Conservation (phyloP, 208 protist genomes). For the Leishmania mexicana region DNA sequence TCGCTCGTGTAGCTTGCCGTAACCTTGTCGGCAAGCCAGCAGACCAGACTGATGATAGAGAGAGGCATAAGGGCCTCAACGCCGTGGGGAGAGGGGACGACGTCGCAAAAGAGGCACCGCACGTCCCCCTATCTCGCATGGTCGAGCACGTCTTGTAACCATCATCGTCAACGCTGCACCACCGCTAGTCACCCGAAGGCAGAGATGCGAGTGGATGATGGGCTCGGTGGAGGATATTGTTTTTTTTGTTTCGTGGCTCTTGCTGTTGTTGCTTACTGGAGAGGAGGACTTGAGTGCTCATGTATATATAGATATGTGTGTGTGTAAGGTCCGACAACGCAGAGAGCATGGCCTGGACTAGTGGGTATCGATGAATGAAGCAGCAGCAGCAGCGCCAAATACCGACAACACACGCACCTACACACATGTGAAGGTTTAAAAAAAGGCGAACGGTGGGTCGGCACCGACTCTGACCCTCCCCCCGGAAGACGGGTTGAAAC, state of each 20-base stretch:
- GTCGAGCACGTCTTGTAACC: neutral
- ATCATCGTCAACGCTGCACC: neutral
- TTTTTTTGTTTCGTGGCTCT: neutral
- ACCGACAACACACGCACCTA: neutral
- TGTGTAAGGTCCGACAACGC: neutral
- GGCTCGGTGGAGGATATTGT: neutral
- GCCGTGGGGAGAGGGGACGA: neutral
- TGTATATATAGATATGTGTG: neutral
- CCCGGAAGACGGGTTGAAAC: neutral
- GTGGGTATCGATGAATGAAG: neutral
- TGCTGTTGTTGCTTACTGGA: neutral
- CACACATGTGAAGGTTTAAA: neutral
- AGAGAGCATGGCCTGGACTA: neutral
- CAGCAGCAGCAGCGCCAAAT: neutral
- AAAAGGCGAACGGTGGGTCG: neutral
- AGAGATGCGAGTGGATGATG: neutral
- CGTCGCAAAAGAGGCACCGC: neutral
- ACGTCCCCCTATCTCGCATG: neutral
- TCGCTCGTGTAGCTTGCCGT: neutral
- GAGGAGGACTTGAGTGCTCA: neutral
- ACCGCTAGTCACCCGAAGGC: neutral
- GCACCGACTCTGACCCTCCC: neutral
- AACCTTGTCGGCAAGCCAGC: neutral
- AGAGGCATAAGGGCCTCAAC: no score
- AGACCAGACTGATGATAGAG: neutral